A percentile compares a stretch with the other conserved stretches of the same genome.
These are phyloP conservation scores for Tilletia walkeri DNA, from an alignment of 1,284 basidiomycete genomes.

Conservation along the genomic window DNA sequence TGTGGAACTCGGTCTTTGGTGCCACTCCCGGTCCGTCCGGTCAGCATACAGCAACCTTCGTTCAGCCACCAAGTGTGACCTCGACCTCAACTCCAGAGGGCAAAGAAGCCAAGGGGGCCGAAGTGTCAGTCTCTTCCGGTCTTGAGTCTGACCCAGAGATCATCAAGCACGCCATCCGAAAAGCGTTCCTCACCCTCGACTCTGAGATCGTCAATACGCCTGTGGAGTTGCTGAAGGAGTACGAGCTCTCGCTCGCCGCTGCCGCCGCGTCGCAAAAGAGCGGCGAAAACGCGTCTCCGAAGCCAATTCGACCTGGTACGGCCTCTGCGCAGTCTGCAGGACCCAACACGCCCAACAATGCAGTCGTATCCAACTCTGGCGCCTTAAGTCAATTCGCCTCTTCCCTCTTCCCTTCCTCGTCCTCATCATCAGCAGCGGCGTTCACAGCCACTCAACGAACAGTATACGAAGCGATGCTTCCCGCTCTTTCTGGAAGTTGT, in stretches of 20 bases:
- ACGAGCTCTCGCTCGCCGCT: conserved; percentile 58
- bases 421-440: conserved; percentile 22
- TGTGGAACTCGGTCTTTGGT: conserved; percentile 51
- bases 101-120: not conserved
- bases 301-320: not conserved
- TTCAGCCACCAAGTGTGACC: conserved; percentile 1
- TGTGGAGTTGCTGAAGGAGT: conserved; percentile 66
- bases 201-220: conserved; percentile 73
- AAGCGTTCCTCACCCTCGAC: conserved; percentile 76
- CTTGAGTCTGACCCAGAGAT: conserved; percentile 65
- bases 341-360: not conserved
- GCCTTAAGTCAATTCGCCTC: conserved; percentile 48
- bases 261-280: conserved; percentile 13
- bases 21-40: not conserved
- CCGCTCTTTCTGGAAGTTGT: conserved; percentile 50
- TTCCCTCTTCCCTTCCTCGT: conserved; percentile 48
- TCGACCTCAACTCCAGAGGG: no score
- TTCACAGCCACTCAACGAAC: conserved; percentile 48
- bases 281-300: not conserved
- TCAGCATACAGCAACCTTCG: conserved; percentile 5
- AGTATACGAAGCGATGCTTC: conserved; percentile 51
- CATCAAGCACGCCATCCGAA: conserved; percentile 71
- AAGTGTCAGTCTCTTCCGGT: conserved; percentile 22
- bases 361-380: not conserved
- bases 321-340: conserved; percentile 6